Conservation (phyloP, 176 grass and related monocot genomes). For the Carex parvula region DNA sequence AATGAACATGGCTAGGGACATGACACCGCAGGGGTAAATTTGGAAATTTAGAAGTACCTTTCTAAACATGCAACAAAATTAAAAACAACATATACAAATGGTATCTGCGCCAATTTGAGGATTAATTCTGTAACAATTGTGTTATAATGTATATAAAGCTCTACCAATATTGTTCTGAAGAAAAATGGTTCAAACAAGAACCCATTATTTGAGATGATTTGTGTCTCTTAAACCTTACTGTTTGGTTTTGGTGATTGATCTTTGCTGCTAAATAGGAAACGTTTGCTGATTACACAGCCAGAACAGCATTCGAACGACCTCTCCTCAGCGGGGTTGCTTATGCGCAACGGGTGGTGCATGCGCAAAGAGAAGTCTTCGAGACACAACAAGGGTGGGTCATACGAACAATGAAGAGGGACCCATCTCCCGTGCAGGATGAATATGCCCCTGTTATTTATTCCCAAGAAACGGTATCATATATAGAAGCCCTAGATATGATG, state of each 20-base stretch:
- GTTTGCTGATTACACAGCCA: slow-evolving; percentile 75
- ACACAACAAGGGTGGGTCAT: slow-evolving; percentile 85
- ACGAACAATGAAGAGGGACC: slow-evolving; percentile 88
- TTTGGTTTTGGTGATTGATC: background rate
- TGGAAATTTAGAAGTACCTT: background rate
- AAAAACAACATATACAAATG: background rate
- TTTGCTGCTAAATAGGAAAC: slow-evolving; percentile 43
- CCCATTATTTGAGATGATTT: slow-evolving; percentile 17
- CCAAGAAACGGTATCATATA: slow-evolving; percentile 93
- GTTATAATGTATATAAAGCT: background rate
- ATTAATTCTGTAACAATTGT: background rate
- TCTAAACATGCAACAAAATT: background rate
- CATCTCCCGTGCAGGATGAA: slow-evolving; percentile 80
- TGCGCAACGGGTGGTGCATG: slow-evolving; percentile 72
- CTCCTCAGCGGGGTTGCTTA: slow-evolving; percentile 86
- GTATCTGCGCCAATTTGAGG: background rate
- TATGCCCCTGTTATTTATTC: slow-evolving; percentile 92
- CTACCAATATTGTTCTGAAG: background rate
- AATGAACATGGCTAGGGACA: background rate
- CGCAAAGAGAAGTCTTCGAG: slow-evolving; percentile 66
- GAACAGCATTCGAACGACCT: slow-evolving; percentile 87
- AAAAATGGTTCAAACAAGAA: background rate
- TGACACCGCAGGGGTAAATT: background rate
- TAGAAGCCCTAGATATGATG: slow-evolving; percentile 96
- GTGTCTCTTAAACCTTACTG: slow-evolving; percentile 12